Percentiles rank a stretch among this genome's conserved stretches.
These are phyloP conservation scores for Strombidium stylifer DNA, from an alignment of 73 alveolate genomes.

Conservation along the genomic window DNA sequence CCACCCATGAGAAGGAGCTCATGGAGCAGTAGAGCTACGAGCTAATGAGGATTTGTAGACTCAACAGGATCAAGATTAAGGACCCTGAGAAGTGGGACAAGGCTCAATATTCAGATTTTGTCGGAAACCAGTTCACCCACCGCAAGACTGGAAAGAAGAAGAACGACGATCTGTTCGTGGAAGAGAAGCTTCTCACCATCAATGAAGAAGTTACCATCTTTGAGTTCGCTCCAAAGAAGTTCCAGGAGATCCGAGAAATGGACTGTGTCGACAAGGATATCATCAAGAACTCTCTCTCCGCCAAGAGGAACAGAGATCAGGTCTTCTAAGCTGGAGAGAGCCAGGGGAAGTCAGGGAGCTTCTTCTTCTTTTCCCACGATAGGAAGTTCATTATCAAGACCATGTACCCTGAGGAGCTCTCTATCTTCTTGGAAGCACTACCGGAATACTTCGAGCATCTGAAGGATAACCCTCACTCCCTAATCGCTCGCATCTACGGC, in stretches of 20 bases:
- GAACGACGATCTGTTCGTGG: too few relatives aligned
- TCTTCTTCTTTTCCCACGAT: slow-evolving; percentile 93
- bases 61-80: too few relatives aligned
- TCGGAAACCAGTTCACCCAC: too few relatives aligned
- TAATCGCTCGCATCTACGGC: slow-evolving; percentile 92
- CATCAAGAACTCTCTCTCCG: slow-evolving; percentile 34
- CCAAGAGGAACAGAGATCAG: slow-evolving; percentile 37
- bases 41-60: too few relatives aligned
- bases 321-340: slow-evolving; percentile 61
- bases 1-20: too few relatives aligned
- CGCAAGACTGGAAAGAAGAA: too few relatives aligned
- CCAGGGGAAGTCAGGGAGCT: slow-evolving; percentile 94
- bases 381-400: slow-evolving; percentile 90
- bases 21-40: too few relatives aligned
- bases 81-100: too few relatives aligned
- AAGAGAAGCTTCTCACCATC: too few relatives aligned
- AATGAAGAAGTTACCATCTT: slow-evolving; percentile 25
- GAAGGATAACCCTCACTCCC: slow-evolving; percentile 59
- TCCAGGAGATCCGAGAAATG: slow-evolving; percentile 13
- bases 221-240: slow-evolving; percentile 50
- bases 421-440: slow-evolving; percentile 62
- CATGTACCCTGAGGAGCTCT: slow-evolving; percentile 74
- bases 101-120: too few relatives aligned
- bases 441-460: slow-evolving; percentile 67
- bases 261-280: slow-evolving; percentile 13